These are phyloP conservation scores for Curvularia verruculosa DNA, from an alignment of 2,329 filamentous ascomycete genomes.

Conservation along the genomic window DNA sequence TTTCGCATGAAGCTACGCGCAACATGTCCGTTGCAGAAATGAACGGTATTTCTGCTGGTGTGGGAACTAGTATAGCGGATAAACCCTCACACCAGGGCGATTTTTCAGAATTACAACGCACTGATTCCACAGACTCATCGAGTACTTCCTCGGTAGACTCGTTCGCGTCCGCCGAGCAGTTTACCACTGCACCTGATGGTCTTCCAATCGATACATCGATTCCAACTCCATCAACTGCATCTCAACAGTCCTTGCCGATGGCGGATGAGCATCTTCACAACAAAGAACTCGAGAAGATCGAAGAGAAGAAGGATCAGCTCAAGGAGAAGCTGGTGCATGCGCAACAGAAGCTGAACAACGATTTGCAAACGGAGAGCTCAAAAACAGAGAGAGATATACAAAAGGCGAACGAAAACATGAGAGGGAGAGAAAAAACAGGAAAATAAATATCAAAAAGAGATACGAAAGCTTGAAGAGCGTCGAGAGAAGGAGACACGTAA, in stretches of 20 bases:
- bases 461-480: slow-evolving; percentile 70
- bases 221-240: slow-evolving; percentile 34
- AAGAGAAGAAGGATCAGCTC: slow-evolving; percentile 62
- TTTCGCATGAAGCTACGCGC: slow-evolving; percentile 24
- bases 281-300: slow-evolving; percentile 67
- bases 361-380: slow-evolving; percentile 28
- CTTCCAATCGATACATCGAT: slow-evolving; percentile 33
- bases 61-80: slow-evolving; percentile 48
- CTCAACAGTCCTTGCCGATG: slow-evolving; percentile 32
- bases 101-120: slow-evolving; percentile 28
- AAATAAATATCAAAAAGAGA: slow-evolving; percentile 50
- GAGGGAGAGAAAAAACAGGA: slow-evolving; percentile 57
- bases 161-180: slow-evolving; percentile 54
- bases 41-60: slow-evolving; percentile 47
- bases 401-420: slow-evolving; percentile 68
- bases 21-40: slow-evolving; percentile 38
- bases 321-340: slow-evolving; percentile 67
- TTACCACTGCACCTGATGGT: slow-evolving; percentile 44
- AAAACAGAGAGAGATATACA: slow-evolving; percentile 59
- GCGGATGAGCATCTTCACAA: slow-evolving; percentile 39
- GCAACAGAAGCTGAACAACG: slow-evolving; percentile 57
- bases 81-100: slow-evolving; percentile 23
- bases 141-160: slow-evolving; percentile 36
- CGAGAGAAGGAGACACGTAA: slow-evolving; percentile 68
- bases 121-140: slow-evolving; percentile 35